phyloP scores from a whole-genome alignment of 805 yeast species.

The Wickerhamomyces rabaulensis region DNA sequence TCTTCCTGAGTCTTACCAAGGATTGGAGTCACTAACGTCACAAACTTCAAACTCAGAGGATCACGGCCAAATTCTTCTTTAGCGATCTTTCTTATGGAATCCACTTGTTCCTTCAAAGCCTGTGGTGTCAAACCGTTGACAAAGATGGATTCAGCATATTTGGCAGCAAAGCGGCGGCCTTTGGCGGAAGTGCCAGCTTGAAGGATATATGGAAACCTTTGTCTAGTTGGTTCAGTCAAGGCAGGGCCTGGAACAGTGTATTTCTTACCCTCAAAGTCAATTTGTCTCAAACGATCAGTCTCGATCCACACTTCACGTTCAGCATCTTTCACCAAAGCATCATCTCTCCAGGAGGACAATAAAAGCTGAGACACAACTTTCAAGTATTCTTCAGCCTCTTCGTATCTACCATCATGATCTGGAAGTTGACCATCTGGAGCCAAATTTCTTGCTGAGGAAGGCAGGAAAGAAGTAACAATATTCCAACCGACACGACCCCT shows the following conservation, averaged over 20 bases:
- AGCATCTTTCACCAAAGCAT: slow-evolving; percentile 17
- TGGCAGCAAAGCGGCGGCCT: slow-evolving; percentile 37
- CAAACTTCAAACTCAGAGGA: slow-evolving; percentile 34
- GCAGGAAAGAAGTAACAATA: slow-evolving; percentile 33
- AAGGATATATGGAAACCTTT: slow-evolving; percentile 36
- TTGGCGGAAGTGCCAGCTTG: slow-evolving; percentile 39
- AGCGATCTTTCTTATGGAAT: slow-evolving; percentile 28
- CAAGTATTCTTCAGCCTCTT: slow-evolving; percentile 32
- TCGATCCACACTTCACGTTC: slow-evolving; percentile 25
- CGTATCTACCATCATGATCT: slow-evolving; percentile 32
- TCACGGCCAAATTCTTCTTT: slow-evolving; percentile 30
- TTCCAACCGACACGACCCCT: slow-evolving; percentile 40
- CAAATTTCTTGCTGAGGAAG: slow-evolving; percentile 31
- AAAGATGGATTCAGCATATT: slow-evolving; percentile 37
- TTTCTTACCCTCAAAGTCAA: slow-evolving; percentile 33
- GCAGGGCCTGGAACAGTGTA: slow-evolving; percentile 37
- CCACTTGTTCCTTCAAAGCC: slow-evolving; percentile 24
- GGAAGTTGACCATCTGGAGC: slow-evolving; percentile 28
- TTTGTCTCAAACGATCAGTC: slow-evolving; percentile 29
- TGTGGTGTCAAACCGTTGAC: slow-evolving; percentile 30
- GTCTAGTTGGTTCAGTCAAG: slow-evolving; percentile 37
- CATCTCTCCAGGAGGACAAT: slow-evolving; percentile 33
- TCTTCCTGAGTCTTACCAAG: slow-evolving; percentile 37
- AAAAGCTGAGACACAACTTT: slow-evolving; percentile 31
- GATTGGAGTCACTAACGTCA: slow-evolving; percentile 32